A percentile compares a stretch with the other conserved stretches of the same genome.
These are phyloP conservation scores for Ramularia collo-cygni DNA, from an alignment of 2,329 filamentous ascomycete genomes.

Conservation along the genomic window DNA sequence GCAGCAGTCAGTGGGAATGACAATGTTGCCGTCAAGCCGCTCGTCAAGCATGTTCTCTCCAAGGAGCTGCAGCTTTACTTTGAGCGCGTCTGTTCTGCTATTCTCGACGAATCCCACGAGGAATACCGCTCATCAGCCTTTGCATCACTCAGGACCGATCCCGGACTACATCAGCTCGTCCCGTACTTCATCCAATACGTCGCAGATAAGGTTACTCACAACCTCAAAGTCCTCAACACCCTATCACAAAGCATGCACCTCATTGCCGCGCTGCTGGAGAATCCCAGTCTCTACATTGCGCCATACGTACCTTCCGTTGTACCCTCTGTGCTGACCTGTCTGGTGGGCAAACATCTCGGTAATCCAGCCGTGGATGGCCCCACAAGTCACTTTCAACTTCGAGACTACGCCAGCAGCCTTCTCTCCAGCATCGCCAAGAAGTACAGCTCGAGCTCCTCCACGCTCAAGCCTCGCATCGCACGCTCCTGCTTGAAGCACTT, in stretches of 20 bases:
- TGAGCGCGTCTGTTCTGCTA: conserved; percentile 82
- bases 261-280: conserved; percentile 74
- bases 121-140: conserved; percentile 81
- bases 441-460: conserved; percentile 72
- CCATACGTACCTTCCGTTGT: conserved; percentile 65
- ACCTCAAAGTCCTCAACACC: conserved; percentile 80
- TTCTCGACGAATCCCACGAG: conserved; percentile 81
- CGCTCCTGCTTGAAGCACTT: conserved; percentile 91
- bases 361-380: conserved; percentile 41
- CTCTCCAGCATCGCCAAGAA: conserved; percentile 72
- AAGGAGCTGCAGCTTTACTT: conserved; percentile 97
- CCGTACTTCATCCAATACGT: conserved; percentile 97
- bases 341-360: conserved; percentile 77
- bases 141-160: conserved; percentile 78
- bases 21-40: conserved; percentile 74
- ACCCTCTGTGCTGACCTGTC: conserved; percentile 83
- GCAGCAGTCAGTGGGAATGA: conserved; percentile 79
- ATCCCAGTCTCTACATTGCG: conserved; percentile 69
- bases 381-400: conserved; percentile 65
- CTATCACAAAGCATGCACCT: conserved; percentile 90
- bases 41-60: conserved; percentile 92
- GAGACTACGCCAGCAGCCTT: conserved; percentile 76
- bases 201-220: conserved; percentile 91
- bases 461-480: conserved; percentile 79
- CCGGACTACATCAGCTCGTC: conserved; percentile 87